A percentile compares a stretch with the other conserved stretches of the same genome.
Conservation (phyloP, 2,329 filamentous ascomycete genomes). For the Emericellopsis atlantica region DNA sequence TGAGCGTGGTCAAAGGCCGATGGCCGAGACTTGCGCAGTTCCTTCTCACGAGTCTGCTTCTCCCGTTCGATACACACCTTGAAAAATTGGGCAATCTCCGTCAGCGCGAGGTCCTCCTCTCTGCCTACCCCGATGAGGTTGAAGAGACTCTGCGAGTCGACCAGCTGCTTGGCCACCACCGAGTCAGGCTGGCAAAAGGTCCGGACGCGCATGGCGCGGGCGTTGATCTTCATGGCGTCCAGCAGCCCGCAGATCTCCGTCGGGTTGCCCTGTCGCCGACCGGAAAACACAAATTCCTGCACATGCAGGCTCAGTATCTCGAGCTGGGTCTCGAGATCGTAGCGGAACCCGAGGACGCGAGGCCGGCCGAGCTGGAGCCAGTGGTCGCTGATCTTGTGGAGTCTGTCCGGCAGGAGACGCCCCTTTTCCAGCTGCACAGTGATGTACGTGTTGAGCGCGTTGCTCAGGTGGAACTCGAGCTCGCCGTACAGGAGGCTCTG, state of each 20-base stretch:
- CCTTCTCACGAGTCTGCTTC: background rate
- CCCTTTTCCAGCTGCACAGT: constrained; percentile 39
- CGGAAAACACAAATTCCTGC: constrained; percentile 41
- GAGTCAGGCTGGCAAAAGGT: constrained; percentile 47
- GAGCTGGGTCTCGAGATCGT: constrained; percentile 48
- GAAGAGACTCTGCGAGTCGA: constrained; percentile 38
- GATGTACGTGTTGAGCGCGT: constrained; percentile 38
- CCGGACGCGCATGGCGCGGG: constrained; percentile 36
- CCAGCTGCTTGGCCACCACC: constrained; percentile 43
- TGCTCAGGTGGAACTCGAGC: constrained; percentile 41
- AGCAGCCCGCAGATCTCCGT: constrained; percentile 33
- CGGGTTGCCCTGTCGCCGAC: constrained; percentile 23
- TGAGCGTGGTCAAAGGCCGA: no score
- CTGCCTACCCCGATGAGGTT: constrained; percentile 33
- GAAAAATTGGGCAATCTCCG: constrained; percentile 41
- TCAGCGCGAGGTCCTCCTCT: constrained; percentile 29
- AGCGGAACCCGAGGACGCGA: constrained; percentile 42
- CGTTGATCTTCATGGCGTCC: constrained; percentile 37
- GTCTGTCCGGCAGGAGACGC: constrained; percentile 36
- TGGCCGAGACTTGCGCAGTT: no score
- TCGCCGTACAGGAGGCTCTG: constrained; percentile 48
- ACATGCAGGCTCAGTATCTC: constrained; percentile 37
- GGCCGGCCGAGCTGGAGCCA: constrained; percentile 42
- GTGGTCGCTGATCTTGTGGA: constrained; percentile 34
- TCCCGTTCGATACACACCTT: constrained; percentile 36